Base-by-base conservation (phyloP, 2,329 filamentous ascomycete species). In the Sclerotinia minor region DNA sequence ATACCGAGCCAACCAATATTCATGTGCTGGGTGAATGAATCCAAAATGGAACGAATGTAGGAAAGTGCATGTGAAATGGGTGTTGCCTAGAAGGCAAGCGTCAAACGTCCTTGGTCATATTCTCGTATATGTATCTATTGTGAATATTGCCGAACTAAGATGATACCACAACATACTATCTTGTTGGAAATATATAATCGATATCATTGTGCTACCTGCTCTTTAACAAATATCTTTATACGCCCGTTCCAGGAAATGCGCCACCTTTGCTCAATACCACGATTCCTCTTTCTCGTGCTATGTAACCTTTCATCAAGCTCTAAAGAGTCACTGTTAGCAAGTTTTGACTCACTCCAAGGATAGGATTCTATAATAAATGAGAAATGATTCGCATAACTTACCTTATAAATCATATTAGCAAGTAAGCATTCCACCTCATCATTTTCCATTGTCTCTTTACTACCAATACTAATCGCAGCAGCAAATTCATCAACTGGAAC, bases 401-500 rank as follows among this genome's bases (percentile, higher is more conserved):
- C 94, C 87, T 98, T 99, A 83, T 98, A 99, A 70, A 99, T 97
- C 86, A 97, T 92, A 77, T 97, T 98, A 38, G 95, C 92, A 75
- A 99, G 77, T 74, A 97, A 81, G 78, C 95, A 99, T 79, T 99
- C 96, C 5, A 98, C 94, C 79, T 99, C 95, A 76, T 99, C 96
- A 44, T 86, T 84, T 74, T 97, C 95, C 45, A 96, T 82, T 45
- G 83, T 80, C 76, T 91, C 83, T 72, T 80, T 80, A 72, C 86
- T 89, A 64, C 88, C 89, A 74, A 97, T 84, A 75, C 89, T 89
- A 69, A 98, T 86, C 9, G 92, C 96, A 8, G 92, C 91, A 32
- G 87, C 88, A 74, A 99, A 98, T 73, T 98, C 92, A 17, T 85
- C 83, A 19, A 97, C 84, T 0, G 92, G 90, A 45, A 99, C 85